Evolutionary conservation across 2,329 filamentous ascomycete species (phyloP), one percentile per base, ranked within the genome.

Genomic region (Sporothrix globosa): DNA sequence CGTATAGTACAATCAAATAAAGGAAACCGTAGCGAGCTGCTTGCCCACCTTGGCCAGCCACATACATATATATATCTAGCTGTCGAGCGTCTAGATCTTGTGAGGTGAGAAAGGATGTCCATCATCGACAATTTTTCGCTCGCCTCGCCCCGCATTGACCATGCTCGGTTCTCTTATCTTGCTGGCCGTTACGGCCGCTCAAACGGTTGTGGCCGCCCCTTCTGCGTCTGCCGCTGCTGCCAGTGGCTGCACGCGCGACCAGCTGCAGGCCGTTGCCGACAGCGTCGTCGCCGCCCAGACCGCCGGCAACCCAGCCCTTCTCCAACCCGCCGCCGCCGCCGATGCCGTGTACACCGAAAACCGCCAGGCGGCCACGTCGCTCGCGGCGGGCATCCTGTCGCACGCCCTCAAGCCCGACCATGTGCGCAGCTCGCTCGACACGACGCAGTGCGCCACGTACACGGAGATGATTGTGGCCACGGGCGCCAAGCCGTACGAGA

Each of bases 381-480:
- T 30, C 73, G 72, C 50, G 34, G 67, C 71, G 17, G 75, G 77
- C 5, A 69, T 80, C 1, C 73, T 81, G n/a, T 71, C 74, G 9
- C 73, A 76, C 67, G 68, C 77, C 6, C 75, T 81, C 24, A 75
- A 73, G 52, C 75, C 79, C 53, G 79, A 79, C 67, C 75, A 78
- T 69, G 76, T 75, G 63, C 77, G 77, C 71, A 79, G 76, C 66
- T 77, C 77, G 70, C 72, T 77, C 69, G 79, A 81, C 74, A 75
- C 76, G 3, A 74, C 74, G 19, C 72, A 72, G 39, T 81, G 80
- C 73, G 77, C 80, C 21, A 80, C 81, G 48, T 81, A 80, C 71
- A 81, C 82, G 24, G 80, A 82, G 73, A 77, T 83, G 68, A 78
- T 81, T 70, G 75, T 75, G 30, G 75, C 77, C 17, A 75, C 72